Base-by-base conservation (phyloP, 108 stramenopile species). In the Mediolabrus comicus region DNA sequence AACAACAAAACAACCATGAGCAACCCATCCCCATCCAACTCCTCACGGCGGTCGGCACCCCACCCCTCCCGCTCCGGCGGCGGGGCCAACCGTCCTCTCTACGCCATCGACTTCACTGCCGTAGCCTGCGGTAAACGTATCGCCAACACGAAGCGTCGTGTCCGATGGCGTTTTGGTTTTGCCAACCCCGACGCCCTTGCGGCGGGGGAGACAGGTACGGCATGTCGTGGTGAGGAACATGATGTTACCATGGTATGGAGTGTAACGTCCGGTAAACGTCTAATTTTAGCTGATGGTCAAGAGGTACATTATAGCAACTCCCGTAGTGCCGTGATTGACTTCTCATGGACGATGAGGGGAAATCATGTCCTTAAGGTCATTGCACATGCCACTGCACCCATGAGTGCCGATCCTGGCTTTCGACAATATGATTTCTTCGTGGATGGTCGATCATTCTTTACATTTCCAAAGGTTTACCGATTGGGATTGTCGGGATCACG, bases 81-180 rank as follows among this genome's bases (percentile, higher is more conserved):
- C n/a, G 36, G 30, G 8, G 59, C 27, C 33, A 51, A 53, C 57
- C 65, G 78, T 12, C 67, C 72, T 29, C 81, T 89, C 33, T 95
- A 95, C 83, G 91, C 92, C 72, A 92, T 95, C 55, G 94, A 95
- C 69, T 95, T 92, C 70, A 88, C 86, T 8, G 94, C 94, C 26
- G 86, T 90, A 11, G 91, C 89, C 28, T 81, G 84, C 62, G 94
- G 94, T 14, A 92, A 92, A 66, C 84, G 94, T 46, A 84, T 95
- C 71, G 90, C 94, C 36, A 84, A 80, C 61, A 86, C 91, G 51
- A 95, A 95, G 65, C 88, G 94, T 33, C 85, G 91, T 25, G 84
- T 95, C 46, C 88, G 94, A 28, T 95, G 93, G 93, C 79, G 95
- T 27, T 95, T 95, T 86, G 95, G 95, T 49, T 95, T 91, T 65